Evolutionary conservation across 306 rosid genomes (phyloP), one percentile per base, ranked within the genome.

Genomic region (Boehmeria nivea): DNA sequence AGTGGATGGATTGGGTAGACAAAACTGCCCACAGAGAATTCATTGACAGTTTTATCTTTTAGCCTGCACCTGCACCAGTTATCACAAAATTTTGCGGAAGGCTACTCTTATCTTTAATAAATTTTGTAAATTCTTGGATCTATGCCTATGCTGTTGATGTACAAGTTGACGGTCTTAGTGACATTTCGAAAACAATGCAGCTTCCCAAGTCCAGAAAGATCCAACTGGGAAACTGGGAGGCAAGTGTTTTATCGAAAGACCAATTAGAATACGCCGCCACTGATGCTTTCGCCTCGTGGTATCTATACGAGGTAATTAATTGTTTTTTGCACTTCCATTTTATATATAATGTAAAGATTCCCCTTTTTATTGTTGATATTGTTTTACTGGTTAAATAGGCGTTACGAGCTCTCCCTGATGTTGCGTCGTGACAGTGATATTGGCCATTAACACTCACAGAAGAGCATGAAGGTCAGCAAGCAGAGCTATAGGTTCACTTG

Each of bases 251-350:
- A 43, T 84, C 98, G 26, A 57, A 73, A 66, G 74, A 57, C 43
- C 96, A 91, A 73, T 66, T 84, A 69, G 67, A 76, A 25, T 91
- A 91, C 76, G 98, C 96, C 44, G 96, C 98, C 40, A 87, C 83
- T 1, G 98, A 91, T 72, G 96, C 95, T 52, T 87, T 74, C 64
- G 81, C 81, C 59, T 87, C 96, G 61, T 82, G 94, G 99, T 69
- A 62, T 79, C 83, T 91, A 19, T 75, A 82, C 54, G 75, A 87
- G 95, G 98, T 91, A 59, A 52, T 50, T 61, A 42, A 26, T 43
- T 8, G 25, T 28, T 18, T 19, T 10, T 28, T 43, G 19, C 9
- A 9, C 42, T 36, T 1, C 26, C n/a, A 50, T 11, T 40, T 8
- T 44, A 3, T 48, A 36, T 20, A 34, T 40, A 36, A 36, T 51